phyloP scores from a whole-genome alignment of 1,284 basidiomycete genomes.

The Ceratobasidium sp. region DNA sequence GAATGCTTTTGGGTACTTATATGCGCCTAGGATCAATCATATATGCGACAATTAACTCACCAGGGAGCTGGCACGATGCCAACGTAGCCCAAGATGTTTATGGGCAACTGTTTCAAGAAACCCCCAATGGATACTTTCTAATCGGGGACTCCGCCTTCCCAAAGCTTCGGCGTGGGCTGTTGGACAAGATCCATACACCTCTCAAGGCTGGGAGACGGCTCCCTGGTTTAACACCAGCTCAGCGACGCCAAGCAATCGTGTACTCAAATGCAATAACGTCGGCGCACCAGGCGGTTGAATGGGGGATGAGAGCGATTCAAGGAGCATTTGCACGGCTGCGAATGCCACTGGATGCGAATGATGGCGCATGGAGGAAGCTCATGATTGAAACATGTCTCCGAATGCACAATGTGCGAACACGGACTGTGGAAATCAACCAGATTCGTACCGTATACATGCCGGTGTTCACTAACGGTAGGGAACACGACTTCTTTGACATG shows the following conservation, averaged over 20 bases:
- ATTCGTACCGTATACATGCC: conserved; percentile 59
- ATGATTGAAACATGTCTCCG: conserved; percentile 57
- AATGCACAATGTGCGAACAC: too few relatives aligned
- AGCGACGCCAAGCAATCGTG: conserved; percentile 51
- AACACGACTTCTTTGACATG: not conserved
- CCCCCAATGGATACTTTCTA: conserved; percentile 61
- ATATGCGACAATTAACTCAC: conserved; percentile 58
- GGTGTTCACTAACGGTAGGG: not conserved
- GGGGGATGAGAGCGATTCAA: conserved; percentile 62
- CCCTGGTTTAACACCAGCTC: conserved; percentile 50
- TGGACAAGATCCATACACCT: conserved; percentile 59
- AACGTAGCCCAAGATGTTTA: conserved; percentile 60
- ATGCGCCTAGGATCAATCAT: conserved; percentile 58
- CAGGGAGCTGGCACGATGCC: conserved; percentile 66
- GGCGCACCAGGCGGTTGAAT: conserved; percentile 63
- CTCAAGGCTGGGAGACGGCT: conserved; percentile 59
- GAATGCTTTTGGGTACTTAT: not conserved
- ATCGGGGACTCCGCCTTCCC: conserved; percentile 65
- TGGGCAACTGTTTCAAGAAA: conserved; percentile 55
- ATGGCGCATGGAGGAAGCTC: conserved; percentile 52
- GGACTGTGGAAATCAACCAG: conserved; percentile 62
- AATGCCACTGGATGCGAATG: conserved; percentile 57
- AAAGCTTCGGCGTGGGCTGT: conserved; percentile 54
- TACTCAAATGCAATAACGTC: conserved; percentile 59
- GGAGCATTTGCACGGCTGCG: conserved; percentile 61